Percentiles rank a stretch among this genome's conserved stretches.
Conservation (phyloP, 1,284 basidiomycete genomes). For the Psilocybe mexicana region DNA sequence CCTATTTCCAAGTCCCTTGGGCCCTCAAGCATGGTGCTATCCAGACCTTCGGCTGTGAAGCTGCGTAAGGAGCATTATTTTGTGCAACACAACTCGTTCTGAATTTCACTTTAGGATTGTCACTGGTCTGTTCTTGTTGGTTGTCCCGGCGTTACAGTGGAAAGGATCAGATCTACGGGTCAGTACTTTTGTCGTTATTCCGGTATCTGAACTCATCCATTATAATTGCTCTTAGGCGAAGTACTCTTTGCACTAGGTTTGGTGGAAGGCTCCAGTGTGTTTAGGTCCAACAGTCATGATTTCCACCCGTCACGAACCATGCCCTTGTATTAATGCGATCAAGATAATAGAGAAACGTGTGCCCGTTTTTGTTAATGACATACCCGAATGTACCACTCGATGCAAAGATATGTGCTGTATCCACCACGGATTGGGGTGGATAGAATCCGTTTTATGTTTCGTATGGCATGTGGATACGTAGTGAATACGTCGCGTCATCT, state of each 20-base stretch:
- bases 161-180: constrained; percentile 51
- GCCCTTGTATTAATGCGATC: too few relatives aligned
- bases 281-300: not conserved
- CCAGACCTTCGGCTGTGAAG: constrained; percentile 60
- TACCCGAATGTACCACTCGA: too few relatives aligned
- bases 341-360: too few relatives aligned
- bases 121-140: constrained; percentile 50
- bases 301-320: too few relatives aligned
- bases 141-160: constrained; percentile 53
- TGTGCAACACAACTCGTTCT: not conserved
- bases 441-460: too few relatives aligned
- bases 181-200: not conserved
- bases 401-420: too few relatives aligned
- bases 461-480: too few relatives aligned
- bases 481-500: too few relatives aligned
- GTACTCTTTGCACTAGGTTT: not conserved
- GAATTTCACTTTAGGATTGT: constrained; percentile 36
- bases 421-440: too few relatives aligned
- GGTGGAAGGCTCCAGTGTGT: not conserved
- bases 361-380: too few relatives aligned
- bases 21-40: constrained; percentile 54
- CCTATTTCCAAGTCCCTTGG: constrained; percentile 67
- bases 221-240: not conserved
- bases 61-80: constrained; percentile 41
- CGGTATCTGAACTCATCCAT: too few relatives aligned